Evolutionary conservation across 179 eudicot genomes (phyloP), one percentile per base, ranked within the genome.

Genomic region (Drosera spatulata): DNA sequence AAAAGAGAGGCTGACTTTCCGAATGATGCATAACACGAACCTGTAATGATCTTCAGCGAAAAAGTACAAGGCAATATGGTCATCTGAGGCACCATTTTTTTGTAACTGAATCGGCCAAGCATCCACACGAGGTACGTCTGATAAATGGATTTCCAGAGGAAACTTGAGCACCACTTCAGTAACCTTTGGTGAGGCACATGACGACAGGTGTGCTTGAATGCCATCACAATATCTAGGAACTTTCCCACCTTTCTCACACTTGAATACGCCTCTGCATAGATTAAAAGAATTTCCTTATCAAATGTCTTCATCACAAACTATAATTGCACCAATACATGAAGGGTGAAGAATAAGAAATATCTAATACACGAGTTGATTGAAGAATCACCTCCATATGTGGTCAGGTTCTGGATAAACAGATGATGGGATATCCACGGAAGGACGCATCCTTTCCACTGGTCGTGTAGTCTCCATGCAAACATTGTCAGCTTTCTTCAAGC

Each of bases 11-110:
- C 44, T 56, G 6, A 9, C 15, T 7, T 40, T 39, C 6, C n/a
- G 2, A 39, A 56, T 39, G 42, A n/a, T 40, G 0, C 11, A 8
- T 22, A 15, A 10, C 51, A 64, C 71, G 42, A 61, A 75, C 82
- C 82, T 78, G 52, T 55, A 51, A 37, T 42, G 51, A 71, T 78
- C 82, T 72, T 71, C 79, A 60, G 82, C 79, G 60, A 75, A 78
- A 72, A 78, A 78, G 66, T 71, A 78, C 55, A 78, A 60, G 56
- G 79, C 74, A 49, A 78, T 69, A 62, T 78, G 70, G 22, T 71
- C 58, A 52, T 78, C 82, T 2, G 67, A 68, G 13, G 69, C 74
- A 55, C 64, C 44, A 60, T 44, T 55, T 39, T 61, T 66, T 37
- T 55, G 67, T 62, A 66, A 78, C 50, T 69, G 69, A 68, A 52